Evolutionary conservation across 2,329 filamentous ascomycete species (phyloP).

Genomic region (Emergomyces orientalis): DNA sequence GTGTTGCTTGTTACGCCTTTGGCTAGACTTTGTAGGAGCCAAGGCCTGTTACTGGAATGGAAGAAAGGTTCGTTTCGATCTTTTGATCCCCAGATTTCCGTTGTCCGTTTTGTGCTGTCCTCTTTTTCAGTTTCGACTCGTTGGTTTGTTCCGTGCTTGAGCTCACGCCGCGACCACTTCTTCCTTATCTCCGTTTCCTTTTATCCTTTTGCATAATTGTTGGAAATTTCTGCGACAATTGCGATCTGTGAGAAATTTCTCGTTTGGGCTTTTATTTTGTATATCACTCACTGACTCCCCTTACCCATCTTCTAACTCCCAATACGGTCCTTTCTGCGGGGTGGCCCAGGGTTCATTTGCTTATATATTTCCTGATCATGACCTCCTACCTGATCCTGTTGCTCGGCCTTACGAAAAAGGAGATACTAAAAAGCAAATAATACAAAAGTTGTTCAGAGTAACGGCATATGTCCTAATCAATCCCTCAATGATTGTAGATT

Average conservation of each 20-base stretch:
- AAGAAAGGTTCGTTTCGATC: no score
- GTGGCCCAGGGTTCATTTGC: background rate
- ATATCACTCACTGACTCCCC: background rate
- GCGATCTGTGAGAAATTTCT: background rate
- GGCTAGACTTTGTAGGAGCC: no score
- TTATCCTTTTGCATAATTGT: background rate
- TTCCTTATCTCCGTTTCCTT: background rate
- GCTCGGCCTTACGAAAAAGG: no score
- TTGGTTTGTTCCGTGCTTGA: background rate
- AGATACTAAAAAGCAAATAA: background rate
- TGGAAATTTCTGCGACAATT: background rate
- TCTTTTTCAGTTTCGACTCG: background rate
- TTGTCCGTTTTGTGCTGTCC: background rate
- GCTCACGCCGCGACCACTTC: background rate
- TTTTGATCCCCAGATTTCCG: background rate
- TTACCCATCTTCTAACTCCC: no score
- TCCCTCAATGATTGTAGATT: no score
- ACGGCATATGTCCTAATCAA: no score
- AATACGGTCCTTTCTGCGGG: background rate
- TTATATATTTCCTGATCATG: background rate
- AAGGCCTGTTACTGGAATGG: background rate
- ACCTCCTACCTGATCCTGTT: no score
- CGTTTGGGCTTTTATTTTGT: background rate
- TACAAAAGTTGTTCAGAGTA: background rate
- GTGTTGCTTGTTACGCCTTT: background rate